Conservation (phyloP, 257 asterid species). For the Nicotiana noctiflora region DNA sequence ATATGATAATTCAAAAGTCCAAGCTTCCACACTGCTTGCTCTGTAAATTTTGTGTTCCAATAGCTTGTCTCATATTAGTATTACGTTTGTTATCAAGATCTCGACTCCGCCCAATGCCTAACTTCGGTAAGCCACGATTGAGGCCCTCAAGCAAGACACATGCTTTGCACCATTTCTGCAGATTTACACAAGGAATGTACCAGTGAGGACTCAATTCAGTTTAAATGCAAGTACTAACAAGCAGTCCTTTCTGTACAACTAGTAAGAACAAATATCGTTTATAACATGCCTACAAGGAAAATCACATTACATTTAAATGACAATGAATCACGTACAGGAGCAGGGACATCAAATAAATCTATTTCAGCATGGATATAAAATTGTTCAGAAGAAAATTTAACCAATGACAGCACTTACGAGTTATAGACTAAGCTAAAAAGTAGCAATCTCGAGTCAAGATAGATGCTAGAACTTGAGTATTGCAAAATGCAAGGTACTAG, state of each 20-base stretch:
- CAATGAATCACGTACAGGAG: not conserved
- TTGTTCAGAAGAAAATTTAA: not conserved
- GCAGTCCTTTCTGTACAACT: not conserved
- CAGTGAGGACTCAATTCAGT: not conserved
- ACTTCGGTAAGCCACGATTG: slow-evolving; percentile 87
- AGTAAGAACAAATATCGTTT: not conserved
- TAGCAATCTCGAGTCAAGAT: not conserved
- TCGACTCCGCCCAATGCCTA: slow-evolving; percentile 74
- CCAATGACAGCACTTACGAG: not conserved
- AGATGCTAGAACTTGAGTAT: not conserved
- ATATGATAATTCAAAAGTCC: slow-evolving; percentile 41
- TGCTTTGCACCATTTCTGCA: slow-evolving; percentile 97
- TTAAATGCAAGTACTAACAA: not conserved
- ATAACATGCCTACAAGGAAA: not conserved
- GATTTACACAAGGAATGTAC: not conserved
- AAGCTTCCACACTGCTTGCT: slow-evolving; percentile 72
- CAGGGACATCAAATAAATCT: not conserved
- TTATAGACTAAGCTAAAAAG: no score
- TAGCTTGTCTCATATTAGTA: slow-evolving; percentile 26
- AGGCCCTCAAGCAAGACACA: slow-evolving; percentile 88
- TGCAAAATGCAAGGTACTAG: not conserved
- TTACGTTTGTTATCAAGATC: slow-evolving; percentile 32
- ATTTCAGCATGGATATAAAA: not conserved
- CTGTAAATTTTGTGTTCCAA: slow-evolving; percentile 41
- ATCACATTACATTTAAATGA: not conserved